Evolutionary conservation across 192 early-diverging fungal species (phyloP).

Genomic region (Linnemannia schmuckeri): DNA sequence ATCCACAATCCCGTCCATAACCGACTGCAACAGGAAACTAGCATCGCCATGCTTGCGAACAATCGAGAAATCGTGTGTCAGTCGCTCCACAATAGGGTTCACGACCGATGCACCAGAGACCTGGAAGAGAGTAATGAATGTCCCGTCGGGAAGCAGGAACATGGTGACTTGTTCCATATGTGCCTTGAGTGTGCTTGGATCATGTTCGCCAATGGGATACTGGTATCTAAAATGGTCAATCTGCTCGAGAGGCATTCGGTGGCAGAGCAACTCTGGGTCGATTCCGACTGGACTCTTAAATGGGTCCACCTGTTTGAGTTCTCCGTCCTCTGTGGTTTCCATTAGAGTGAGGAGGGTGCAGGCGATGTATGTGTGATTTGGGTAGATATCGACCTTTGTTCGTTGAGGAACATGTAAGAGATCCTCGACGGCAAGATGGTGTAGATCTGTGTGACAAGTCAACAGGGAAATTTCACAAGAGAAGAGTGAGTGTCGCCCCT

Average conservation of each 20-base stretch:
- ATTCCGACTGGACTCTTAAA: constrained; percentile 1
- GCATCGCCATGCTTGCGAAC: constrained; percentile 53
- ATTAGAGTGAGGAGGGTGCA: constrained; percentile 43
- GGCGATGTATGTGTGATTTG: constrained; percentile 44
- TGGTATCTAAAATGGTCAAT: constrained; percentile 40
- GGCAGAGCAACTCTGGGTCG: constrained; percentile 29
- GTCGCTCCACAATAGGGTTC: constrained; percentile 49
- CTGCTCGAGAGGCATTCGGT: constrained; percentile 35
- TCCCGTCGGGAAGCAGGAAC: constrained; percentile 51
- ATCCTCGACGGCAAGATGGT: constrained; percentile 51
- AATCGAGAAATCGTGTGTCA: constrained; percentile 40
- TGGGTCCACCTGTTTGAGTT: constrained; percentile 28
- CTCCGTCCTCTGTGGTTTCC: constrained; percentile 28
- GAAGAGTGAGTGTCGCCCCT: neutral
- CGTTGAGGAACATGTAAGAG: constrained; percentile 48
- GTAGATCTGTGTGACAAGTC: constrained; percentile 18
- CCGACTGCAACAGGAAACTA: constrained; percentile 58
- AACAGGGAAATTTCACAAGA: too few relatives aligned
- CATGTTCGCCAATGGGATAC: constrained; percentile 5
- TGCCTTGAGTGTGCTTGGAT: constrained; percentile 1
- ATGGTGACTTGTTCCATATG: constrained; percentile 58
- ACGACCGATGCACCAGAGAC: constrained; percentile 55
- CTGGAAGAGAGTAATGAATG: constrained; percentile 58
- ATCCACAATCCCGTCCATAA: constrained; percentile 64
- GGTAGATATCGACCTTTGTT: constrained; percentile 53